These are phyloP conservation scores for Eragrostis curvula DNA, from an alignment of 176 grass and related monocot genomes.

Conservation along the genomic window DNA sequence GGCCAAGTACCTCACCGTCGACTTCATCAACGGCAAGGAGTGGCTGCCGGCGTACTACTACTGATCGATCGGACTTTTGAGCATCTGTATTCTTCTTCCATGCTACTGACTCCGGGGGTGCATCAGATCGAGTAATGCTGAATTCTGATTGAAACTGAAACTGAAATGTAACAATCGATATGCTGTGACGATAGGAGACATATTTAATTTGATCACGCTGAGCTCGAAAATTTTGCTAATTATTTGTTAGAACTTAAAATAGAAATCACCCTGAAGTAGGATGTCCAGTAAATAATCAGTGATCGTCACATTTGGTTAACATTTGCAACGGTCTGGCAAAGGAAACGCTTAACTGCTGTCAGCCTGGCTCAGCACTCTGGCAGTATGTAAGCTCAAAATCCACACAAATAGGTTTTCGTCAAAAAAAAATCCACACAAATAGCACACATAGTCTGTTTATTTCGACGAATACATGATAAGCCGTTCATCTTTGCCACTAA, in stretches of 20 bases:
- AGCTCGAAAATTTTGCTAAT: neutral
- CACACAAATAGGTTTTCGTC: neutral
- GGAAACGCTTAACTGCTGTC: too few species aligned
- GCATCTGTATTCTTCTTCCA: neutral
- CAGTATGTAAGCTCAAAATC: neutral
- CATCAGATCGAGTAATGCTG: neutral
- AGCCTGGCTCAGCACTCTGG: neutral
- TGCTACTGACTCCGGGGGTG: neutral
- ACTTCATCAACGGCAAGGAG: conserved; percentile 86
- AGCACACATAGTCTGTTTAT: conserved; percentile 11
- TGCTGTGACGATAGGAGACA: conserved; percentile 1
- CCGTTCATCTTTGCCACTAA: neutral
- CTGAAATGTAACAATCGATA: neutral
- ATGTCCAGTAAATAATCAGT: neutral
- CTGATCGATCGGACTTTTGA: conserved; percentile 28
- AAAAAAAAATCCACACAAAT: too few species aligned
- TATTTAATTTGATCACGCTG: neutral
- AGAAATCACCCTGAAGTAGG: neutral
- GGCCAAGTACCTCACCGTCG: conserved; percentile 61
- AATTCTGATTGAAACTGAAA: conserved; percentile 2
- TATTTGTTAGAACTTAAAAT: neutral
- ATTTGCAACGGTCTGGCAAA: neutral
- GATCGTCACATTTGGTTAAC: neutral
- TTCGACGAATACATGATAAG: neutral
- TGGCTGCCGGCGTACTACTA: conserved; percentile 84